Conservation (phyloP, 495 filamentous ascomycete species). For the Bryoglossum gracile region DNA sequence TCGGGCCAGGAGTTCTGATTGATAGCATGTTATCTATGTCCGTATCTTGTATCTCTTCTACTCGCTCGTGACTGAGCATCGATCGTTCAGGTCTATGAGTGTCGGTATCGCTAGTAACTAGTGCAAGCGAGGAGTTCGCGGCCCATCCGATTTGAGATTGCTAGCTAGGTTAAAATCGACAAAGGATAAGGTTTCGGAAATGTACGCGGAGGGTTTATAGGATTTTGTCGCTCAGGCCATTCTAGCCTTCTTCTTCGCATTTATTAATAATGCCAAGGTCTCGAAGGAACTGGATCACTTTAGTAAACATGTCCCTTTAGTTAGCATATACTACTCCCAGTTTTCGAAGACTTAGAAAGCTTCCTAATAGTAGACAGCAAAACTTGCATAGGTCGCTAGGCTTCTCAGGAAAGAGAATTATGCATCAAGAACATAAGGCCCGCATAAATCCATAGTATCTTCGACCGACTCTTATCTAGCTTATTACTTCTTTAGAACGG, state of each 20-base stretch:
- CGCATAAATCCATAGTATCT: conserved; percentile 12
- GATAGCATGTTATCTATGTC: background rate
- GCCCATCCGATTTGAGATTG: conserved; percentile 2
- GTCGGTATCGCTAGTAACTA: background rate
- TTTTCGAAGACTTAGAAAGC: conserved; percentile 6
- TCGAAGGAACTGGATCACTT: conserved; percentile 7
- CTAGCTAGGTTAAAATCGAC: conserved; percentile 7
- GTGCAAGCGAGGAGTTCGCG: background rate
- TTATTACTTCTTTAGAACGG: conserved; percentile 10
- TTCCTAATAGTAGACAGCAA: conserved; percentile 3
- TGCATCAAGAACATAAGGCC: conserved; percentile 7
- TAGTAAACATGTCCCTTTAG: conserved; percentile 4
- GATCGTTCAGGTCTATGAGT: background rate
- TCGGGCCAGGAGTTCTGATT: background rate
- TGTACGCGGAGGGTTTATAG: conserved; percentile 4
- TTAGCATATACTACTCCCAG: conserved; percentile 11
- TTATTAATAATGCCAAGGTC: conserved; percentile 9
- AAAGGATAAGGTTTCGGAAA: conserved; percentile 8
- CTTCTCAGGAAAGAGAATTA: conserved; percentile 11
- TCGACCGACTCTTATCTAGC: conserved; percentile 7
- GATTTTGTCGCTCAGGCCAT: conserved; percentile 8
- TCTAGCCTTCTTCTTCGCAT: conserved; percentile 12
- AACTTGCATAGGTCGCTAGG: conserved; percentile 5
- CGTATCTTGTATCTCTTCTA: background rate
- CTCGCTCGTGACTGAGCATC: background rate